Conservation (phyloP, 1,284 basidiomycete species). For the Porodaedalea pini region DNA sequence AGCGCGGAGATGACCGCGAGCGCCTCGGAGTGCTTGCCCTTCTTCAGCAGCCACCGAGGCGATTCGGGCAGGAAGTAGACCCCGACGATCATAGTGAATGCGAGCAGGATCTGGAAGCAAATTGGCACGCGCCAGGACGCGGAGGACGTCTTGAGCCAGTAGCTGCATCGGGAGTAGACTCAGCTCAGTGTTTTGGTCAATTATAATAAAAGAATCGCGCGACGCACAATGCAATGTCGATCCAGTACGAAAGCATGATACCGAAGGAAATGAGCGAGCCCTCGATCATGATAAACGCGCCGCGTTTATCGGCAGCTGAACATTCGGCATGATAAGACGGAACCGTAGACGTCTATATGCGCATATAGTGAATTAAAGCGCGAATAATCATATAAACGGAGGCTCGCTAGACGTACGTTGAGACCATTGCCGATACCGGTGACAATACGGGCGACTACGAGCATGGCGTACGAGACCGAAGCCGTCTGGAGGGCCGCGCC, state of each 20-base stretch:
- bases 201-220: background rate
- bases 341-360: slow-evolving; percentile 56
- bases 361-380: slow-evolving; percentile 25
- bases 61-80: slow-evolving; percentile 66
- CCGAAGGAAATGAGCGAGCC: slow-evolving; percentile 68
- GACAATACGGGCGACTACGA: slow-evolving; percentile 59
- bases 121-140: slow-evolving; percentile 72
- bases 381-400: background rate
- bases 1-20: slow-evolving; percentile 61
- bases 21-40: slow-evolving; percentile 58
- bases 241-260: slow-evolving; percentile 66
- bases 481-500: slow-evolving; percentile 60
- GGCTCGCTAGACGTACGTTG: slow-evolving; percentile 40
- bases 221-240: slow-evolving; percentile 56
- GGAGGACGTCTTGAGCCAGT: slow-evolving; percentile 47
- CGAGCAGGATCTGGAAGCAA: slow-evolving; percentile 62
- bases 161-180: slow-evolving; percentile 33
- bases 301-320: slow-evolving; percentile 55
- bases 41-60: slow-evolving; percentile 67
- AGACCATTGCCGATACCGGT: slow-evolving; percentile 68
- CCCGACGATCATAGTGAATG: slow-evolving; percentile 54
- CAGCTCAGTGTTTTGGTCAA: background rate
- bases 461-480: slow-evolving; percentile 50
- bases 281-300: slow-evolving; percentile 66
- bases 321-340: slow-evolving; percentile 66